These are phyloP conservation scores for Arthonia radiata DNA, from an alignment of 495 filamentous ascomycete genomes.

Conservation along the genomic window DNA sequence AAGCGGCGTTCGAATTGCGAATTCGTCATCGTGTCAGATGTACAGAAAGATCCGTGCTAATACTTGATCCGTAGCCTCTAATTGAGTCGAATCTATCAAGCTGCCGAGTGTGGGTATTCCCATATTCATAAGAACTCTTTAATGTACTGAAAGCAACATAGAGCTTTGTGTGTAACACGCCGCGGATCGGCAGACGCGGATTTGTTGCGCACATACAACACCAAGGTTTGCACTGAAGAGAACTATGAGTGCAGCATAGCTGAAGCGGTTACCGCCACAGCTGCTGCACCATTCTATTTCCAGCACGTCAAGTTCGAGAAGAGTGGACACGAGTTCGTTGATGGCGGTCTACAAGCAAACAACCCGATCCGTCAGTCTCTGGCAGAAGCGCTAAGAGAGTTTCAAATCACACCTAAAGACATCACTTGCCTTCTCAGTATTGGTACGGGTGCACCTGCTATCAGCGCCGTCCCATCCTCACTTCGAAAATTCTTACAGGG, in stretches of 20 bases:
- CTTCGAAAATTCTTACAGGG: slow-evolving; percentile 5
- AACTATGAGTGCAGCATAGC: too few species aligned
- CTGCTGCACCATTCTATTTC: slow-evolving; percentile 18
- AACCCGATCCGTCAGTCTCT: slow-evolving; percentile 5
- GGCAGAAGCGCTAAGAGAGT: slow-evolving; percentile 11
- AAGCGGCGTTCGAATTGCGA: too few species aligned
- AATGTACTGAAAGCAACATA: slow-evolving; percentile 3
- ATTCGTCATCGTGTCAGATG: too few species aligned
- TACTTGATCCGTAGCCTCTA: too few species aligned
- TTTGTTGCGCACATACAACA: too few species aligned
- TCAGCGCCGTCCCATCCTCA: slow-evolving; percentile 4
- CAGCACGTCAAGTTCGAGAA: slow-evolving; percentile 11
- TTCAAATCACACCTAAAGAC: slow-evolving; percentile 5
- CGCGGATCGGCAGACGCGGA: slow-evolving; percentile 5
- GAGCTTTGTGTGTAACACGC: not conserved
- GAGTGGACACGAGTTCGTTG: not conserved
- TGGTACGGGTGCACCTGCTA: slow-evolving; percentile 8
- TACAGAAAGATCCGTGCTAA: too few species aligned
- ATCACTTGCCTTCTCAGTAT: slow-evolving; percentile 10
- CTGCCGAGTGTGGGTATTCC: too few species aligned
- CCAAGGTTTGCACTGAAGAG: too few species aligned
- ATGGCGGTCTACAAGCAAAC: slow-evolving; percentile 1
- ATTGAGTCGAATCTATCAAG: too few species aligned
- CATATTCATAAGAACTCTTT: slow-evolving; percentile 1
- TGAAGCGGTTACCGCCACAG: too few species aligned